phyloP scores from a whole-genome alignment of 805 yeast species.

The Zygosaccharomyces bisporus region DNA sequence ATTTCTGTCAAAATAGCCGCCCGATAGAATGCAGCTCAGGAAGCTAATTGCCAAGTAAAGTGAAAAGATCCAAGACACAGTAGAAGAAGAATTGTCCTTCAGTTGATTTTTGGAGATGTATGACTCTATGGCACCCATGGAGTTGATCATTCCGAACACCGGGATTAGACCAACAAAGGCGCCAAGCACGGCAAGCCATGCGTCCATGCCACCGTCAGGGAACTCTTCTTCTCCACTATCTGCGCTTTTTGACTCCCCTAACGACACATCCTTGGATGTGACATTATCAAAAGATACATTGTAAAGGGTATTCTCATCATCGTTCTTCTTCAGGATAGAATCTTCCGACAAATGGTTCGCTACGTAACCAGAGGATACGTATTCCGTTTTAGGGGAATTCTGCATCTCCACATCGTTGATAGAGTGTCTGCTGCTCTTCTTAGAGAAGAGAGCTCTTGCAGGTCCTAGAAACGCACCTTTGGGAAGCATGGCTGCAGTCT shows the following conservation, averaged over 20 bases:
- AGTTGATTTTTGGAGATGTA: conserved; percentile 56
- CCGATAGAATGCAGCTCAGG: conserved; percentile 51
- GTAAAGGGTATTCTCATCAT: conserved; percentile 3
- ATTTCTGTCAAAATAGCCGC: conserved; percentile 58
- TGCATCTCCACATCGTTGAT: conserved; percentile 10
- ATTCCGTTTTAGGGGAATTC: conserved; percentile 3
- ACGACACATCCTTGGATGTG: not conserved
- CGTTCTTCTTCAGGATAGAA: conserved; percentile 11
- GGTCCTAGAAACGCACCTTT: conserved; percentile 11
- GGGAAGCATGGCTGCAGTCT: conserved; percentile 9
- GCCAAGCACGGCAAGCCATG: conserved; percentile 58
- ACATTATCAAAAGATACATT: not conserved
- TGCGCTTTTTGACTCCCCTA: not conserved
- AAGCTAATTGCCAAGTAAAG: conserved; percentile 52
- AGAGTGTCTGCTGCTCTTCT: conserved; percentile 6
- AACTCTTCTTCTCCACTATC: conserved; percentile 23
- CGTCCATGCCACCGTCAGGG: conserved; percentile 56
- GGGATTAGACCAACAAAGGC: conserved; percentile 57
- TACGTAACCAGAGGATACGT: conserved; percentile 13
- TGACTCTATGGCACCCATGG: conserved; percentile 65
- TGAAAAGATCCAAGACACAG: conserved; percentile 66
- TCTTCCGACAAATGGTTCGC: conserved; percentile 8
- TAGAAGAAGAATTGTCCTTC: conserved; percentile 44
- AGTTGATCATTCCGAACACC: conserved; percentile 55
- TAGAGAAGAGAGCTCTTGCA: conserved; percentile 13